phyloP scores from a whole-genome alignment of 1,139 yeast species.

The Taphrina sp. region DNA sequence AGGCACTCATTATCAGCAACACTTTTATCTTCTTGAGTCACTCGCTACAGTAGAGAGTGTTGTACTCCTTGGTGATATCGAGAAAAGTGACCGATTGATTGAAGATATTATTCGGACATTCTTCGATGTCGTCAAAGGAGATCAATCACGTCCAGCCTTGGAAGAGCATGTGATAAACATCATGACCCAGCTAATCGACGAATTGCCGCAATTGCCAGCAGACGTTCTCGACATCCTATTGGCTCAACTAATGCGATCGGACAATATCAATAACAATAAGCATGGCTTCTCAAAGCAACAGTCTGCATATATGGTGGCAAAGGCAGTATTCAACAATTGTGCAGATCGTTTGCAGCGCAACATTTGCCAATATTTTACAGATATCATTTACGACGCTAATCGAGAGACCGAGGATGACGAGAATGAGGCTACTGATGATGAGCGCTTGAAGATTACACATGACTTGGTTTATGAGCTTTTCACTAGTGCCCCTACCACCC shows the following conservation, averaged over 20 bases:
- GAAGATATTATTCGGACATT: conserved; percentile 60
- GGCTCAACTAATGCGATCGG: conserved; percentile 49
- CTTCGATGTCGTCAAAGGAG: conserved; percentile 53
- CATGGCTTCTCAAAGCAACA: neutral
- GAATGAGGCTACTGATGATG: conserved; percentile 44
- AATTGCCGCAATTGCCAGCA: conserved; percentile 66
- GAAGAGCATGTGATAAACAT: conserved; percentile 65
- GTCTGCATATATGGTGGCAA: conserved; percentile 49
- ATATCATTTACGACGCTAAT: conserved; percentile 51
- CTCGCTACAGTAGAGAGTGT: conserved; percentile 78
- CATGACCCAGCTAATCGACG: conserved; percentile 73
- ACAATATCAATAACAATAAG: neutral
- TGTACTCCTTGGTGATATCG: conserved; percentile 73
- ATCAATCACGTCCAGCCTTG: conserved; percentile 44
- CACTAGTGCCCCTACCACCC: conserved; percentile 72
- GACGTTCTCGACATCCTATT: conserved; percentile 62
- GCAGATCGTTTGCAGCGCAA: conserved; percentile 74
- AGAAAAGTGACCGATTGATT: conserved; percentile 55
- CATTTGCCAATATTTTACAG: conserved; percentile 78
- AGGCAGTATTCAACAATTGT: conserved; percentile 67
- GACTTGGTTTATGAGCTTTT: conserved; percentile 65
- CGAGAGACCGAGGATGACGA: conserved; percentile 38
- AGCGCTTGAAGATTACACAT: conserved; percentile 60
- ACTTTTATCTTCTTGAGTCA: conserved; percentile 63
- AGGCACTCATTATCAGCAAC: conserved; percentile 65